phyloP scores from a whole-genome alignment of 2,329 filamentous ascomycete genomes.

The Pyrenochaeta sp. region DNA sequence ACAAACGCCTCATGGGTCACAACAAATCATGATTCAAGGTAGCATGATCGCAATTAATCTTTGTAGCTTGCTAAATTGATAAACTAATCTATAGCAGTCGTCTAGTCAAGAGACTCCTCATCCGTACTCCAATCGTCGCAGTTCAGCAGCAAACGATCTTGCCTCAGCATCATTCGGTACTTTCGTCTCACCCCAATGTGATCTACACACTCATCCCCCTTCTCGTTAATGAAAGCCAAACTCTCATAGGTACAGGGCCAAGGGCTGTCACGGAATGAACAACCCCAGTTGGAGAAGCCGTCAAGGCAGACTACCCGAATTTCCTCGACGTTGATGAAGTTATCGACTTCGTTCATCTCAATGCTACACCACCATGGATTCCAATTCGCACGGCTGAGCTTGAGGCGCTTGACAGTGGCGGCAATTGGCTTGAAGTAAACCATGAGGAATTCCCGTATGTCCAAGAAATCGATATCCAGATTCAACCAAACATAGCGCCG shows the following conservation, averaged over 20 bases:
- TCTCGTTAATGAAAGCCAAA: constrained; percentile 5
- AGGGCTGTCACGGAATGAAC: neutral
- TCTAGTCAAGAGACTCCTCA: neutral
- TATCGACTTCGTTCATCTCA: neutral
- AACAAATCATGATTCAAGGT: too few species aligned
- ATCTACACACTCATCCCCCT: too few species aligned
- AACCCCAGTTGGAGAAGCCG: constrained; percentile 9
- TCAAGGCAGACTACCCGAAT: constrained; percentile 11
- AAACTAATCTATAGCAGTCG: too few species aligned
- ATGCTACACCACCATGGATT: neutral
- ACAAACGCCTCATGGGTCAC: too few species aligned
- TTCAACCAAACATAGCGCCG: constrained; percentile 13
- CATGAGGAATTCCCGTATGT: constrained; percentile 2
- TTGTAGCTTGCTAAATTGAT: too few species aligned
- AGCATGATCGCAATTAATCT: too few species aligned
- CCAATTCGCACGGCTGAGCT: constrained; percentile 2
- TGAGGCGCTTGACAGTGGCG: constrained; percentile 8
- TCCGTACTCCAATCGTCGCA: too few species aligned
- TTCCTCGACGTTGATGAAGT: constrained; percentile 5
- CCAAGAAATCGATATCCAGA: constrained; percentile 10
- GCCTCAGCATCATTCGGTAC: neutral
- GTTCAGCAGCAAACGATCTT: too few species aligned
- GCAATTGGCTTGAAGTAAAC: neutral
- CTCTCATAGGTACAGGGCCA: constrained; percentile 11
- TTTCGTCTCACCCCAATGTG: neutral